Base-by-base conservation (phyloP, 208 protist genomes). In the Wallacemonas rigidus region DNA sequence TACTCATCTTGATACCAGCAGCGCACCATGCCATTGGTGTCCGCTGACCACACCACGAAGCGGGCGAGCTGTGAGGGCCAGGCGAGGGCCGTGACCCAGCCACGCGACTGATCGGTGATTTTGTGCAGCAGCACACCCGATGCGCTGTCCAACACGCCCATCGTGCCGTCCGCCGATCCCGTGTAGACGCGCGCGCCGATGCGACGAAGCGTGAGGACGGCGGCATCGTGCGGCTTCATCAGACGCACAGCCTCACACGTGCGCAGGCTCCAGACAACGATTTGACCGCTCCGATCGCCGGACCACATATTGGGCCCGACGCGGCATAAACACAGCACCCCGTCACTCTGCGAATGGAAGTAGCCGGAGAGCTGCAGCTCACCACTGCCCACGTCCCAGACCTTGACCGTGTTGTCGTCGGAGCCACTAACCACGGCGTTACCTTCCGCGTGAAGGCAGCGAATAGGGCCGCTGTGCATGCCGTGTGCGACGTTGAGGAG, bases 1-100 rank as follows among this genome's bases (percentile, higher is more conserved):
- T 87, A 91, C 74, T 96, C 91, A 74, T 96, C 91, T 17, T 96
- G 91, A 63, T 93, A 91, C 89, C 91, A 96, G 72, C 91, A 96
- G 36, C 86, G 88, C 61, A 96, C 81, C 2, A 82, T 39, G 12
- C 84, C 85, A 50, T 92, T 80, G 0, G 86, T 56, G 61, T 78
- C 87, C 38, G 85, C 82, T n/a, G 89, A 93, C 89, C 91, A 96
- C 48, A 96, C 76, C 11, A 93, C 87, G 47, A 90, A 93, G 35
- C 91, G 86, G 5, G 83, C 80, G 8, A 95, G 79, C 74, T 90
- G 73, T 2, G 88, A 67, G 3, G 88, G 74, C 69, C 77, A 86
- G 55, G 78, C 71, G 50, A 94, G 71, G 41, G 76, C 51, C 5
- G 76, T 85, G 36, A 93, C 77, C 79, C 82, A 87, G 36, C 79